Conservation (phyloP, 441 rosid genomes). For the Bruguiera hainesii region DNA sequence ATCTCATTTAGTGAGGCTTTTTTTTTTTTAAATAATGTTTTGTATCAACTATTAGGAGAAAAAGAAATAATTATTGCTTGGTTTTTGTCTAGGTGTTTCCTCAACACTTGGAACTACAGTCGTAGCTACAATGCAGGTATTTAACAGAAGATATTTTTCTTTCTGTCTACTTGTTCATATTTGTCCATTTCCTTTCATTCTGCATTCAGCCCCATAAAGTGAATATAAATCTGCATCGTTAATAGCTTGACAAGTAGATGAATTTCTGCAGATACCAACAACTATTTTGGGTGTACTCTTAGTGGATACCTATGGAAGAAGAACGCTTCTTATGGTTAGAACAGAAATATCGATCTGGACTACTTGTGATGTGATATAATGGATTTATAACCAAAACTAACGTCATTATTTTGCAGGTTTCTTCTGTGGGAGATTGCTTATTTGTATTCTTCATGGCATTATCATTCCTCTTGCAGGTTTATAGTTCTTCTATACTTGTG, state of each 20-base stretch:
- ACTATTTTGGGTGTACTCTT: conserved; percentile 31
- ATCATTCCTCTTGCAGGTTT: conserved; percentile 45
- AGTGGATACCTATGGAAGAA: conserved; percentile 54
- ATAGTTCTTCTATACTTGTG: not conserved
- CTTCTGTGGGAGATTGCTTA: conserved; percentile 38
- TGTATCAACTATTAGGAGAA: not conserved
- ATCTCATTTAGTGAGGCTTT: no score
- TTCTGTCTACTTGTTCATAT: not conserved
- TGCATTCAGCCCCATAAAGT: not conserved
- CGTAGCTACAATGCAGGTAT: conserved; percentile 39
- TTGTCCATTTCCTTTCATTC: not conserved
- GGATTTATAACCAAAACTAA: not conserved
- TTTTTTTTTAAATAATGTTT: not conserved
- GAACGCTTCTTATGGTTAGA: conserved; percentile 50
- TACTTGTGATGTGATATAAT: not conserved
- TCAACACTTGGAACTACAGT: conserved; percentile 33
- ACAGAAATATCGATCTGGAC: not conserved
- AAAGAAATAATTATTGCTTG: not conserved
- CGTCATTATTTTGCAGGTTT: conserved; percentile 33
- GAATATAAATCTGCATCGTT: not conserved
- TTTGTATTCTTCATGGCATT: conserved; percentile 34
- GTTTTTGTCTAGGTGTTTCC: conserved; percentile 35
- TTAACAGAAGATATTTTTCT: not conserved
- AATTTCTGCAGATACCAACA: conserved; percentile 40
- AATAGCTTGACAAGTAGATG: no score